A percentile compares a stretch with the other conserved stretches of the same genome.
Evolutionary conservation across 2,329 filamentous ascomycete genomes (phyloP).

Genomic region (Thelonectria discophora): DNA sequence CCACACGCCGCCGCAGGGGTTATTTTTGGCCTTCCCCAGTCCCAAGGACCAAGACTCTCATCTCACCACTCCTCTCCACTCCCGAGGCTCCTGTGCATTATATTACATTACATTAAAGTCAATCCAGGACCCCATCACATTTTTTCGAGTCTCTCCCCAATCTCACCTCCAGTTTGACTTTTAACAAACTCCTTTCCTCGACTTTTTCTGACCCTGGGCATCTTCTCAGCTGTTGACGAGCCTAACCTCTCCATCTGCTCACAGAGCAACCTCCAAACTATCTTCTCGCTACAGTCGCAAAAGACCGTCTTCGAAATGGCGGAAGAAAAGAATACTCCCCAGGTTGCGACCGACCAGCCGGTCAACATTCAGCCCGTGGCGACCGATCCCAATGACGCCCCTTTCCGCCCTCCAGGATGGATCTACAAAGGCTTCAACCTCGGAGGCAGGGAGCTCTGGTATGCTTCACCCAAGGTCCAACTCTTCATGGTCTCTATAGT

Average conservation of each 20-base stretch:
- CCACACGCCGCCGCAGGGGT: constrained; percentile 8
- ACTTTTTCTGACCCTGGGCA: not conserved
- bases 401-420: constrained; percentile 63
- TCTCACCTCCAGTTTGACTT: constrained; percentile 14
- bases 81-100: not conserved
- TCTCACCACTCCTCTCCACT: constrained; percentile 23
- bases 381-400: constrained; percentile 7
- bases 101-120: constrained; percentile 16
- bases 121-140: constrained; percentile 1
- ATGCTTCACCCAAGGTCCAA: constrained; percentile 77
- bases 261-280: not conserved
- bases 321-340: constrained; percentile 38
- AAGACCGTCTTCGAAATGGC: constrained; percentile 36
- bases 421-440: constrained; percentile 72
- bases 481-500: constrained; percentile 70
- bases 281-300: not conserved
- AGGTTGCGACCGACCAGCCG: constrained; percentile 26
- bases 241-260: constrained; percentile 4
- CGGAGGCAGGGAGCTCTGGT: constrained; percentile 67
- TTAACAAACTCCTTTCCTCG: not conserved
- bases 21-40: constrained; percentile 36
- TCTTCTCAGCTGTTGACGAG: not conserved
- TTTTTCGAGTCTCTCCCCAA: constrained; percentile 3
- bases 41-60: constrained; percentile 21
- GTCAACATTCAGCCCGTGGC: constrained; percentile 20